Base-by-base conservation (phyloP, 2,329 filamentous ascomycete species). In the Arthrobotrys sinensis region DNA sequence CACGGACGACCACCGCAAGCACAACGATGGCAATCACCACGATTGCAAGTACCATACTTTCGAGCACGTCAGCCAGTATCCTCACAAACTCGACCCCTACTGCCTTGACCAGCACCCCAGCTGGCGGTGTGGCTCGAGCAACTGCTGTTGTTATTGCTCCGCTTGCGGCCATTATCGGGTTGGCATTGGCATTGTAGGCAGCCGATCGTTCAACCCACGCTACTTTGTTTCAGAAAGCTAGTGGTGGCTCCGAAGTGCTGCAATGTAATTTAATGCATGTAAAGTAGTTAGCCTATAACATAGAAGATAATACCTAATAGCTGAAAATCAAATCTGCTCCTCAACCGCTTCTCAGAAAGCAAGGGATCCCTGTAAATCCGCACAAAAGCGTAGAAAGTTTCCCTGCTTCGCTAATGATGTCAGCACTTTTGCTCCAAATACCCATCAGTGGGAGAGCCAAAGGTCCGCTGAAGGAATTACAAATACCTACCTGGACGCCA, bases 151-250 rank as follows among this genome's bases (percentile, higher is more conserved):
- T 66, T 21, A 53, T 66, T 34, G 63, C 63, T 40, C 63, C 63
- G 19, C 63, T 66, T 50, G 63, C 63, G 19, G 63, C 63, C 28
- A 36, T 66, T 12, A 52, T 66, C 19, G 63, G 63, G 28, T 32
- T 66, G 28, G 63, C 16, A 38, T 66, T 66, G 46, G 63, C 63
- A 53, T 66, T 66, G n/a, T 66, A 66, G 46, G 55, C 55, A 60
- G 55, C 36, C 36, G 55, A 60, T 32, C 36, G 24, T 60, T 8
- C 32, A 38, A n/a, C n/a, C 55, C 32, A 40, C 10, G 16, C 34
- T 40, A 60, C 4, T 24, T 60, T 40, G 34, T 60, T 43, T 64
- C 43, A 64, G 14, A 43, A 32, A 28, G 24, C 3, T 0, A n/a
- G n/a, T 19, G 11, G 32, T 34, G 19, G 40, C 60, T 64, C 40